Evolutionary conservation across 2,329 filamentous ascomycete species (phyloP).

Genomic region (Gliomastix tumulicola): DNA sequence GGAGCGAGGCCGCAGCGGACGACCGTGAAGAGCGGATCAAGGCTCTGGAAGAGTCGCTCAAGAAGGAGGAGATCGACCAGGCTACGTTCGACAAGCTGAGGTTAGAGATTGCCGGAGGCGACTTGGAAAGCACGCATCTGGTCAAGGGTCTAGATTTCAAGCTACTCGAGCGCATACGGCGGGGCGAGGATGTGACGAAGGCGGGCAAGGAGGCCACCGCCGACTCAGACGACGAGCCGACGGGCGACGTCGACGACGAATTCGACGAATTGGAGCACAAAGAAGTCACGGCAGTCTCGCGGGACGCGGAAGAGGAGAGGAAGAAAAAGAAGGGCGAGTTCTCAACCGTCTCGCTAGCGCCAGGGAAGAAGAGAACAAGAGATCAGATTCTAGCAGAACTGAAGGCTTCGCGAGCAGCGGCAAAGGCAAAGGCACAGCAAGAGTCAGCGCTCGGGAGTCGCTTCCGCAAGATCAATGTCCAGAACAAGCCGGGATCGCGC

Average conservation of each 20-base stretch:
- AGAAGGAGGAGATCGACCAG: constrained; percentile 76
- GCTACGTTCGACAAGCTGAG: constrained; percentile 70
- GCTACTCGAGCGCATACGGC: constrained; percentile 61
- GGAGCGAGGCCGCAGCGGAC: constrained; percentile 46
- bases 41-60: constrained; percentile 73
- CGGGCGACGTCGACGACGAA: constrained; percentile 54
- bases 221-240: constrained; percentile 18
- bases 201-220: constrained; percentile 18
- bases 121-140: constrained; percentile 73
- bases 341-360: constrained; percentile 41
- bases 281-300: constrained; percentile 46
- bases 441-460: constrained; percentile 47
- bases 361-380: constrained; percentile 55
- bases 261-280: constrained; percentile 50
- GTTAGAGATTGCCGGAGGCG: constrained; percentile 74
- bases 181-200: constrained; percentile 61
- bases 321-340: constrained; percentile 58
- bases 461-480: constrained; percentile 59
- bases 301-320: constrained; percentile 44
- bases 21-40: constrained; percentile 60
- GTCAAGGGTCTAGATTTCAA: constrained; percentile 90
- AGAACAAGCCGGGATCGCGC: constrained; percentile 44
- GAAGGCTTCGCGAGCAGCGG: constrained; percentile 55
- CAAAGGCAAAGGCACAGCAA: constrained; percentile 49
- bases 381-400: constrained; percentile 62